phyloP scores from a whole-genome alignment of 192 early-diverging fungal genomes.

The Mortierella alpina region DNA sequence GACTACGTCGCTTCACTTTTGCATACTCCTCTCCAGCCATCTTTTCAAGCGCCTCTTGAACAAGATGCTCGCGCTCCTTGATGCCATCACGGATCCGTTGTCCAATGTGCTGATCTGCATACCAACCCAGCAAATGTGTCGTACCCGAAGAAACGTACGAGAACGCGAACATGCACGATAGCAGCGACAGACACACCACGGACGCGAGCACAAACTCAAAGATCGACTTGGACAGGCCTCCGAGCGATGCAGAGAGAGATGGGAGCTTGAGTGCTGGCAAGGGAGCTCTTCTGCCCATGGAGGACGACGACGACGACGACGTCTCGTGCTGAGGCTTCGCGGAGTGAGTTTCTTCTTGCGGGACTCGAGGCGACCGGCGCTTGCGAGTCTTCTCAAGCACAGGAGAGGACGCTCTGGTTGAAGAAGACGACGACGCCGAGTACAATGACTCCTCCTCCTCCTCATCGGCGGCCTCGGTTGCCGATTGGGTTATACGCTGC shows the following conservation, averaged over 20 bases:
- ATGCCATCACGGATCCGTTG: conserved; percentile 48
- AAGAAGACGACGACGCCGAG: neutral
- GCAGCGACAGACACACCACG: conserved; percentile 27
- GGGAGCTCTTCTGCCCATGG: neutral
- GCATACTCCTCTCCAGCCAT: conserved; percentile 52
- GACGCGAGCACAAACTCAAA: conserved; percentile 31
- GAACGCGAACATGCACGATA: conserved; percentile 37
- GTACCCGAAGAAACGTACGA: conserved; percentile 42
- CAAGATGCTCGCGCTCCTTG: conserved; percentile 38
- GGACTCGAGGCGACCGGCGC: neutral
- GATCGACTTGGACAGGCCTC: conserved; percentile 21
- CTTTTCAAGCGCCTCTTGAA: conserved; percentile 49
- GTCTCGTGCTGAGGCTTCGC: neutral
- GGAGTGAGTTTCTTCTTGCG: neutral
- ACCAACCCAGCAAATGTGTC: conserved; percentile 39
- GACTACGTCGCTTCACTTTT: conserved; percentile 39
- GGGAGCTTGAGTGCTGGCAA: conserved; percentile 33
- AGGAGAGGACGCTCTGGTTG: neutral
- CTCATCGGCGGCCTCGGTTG: neutral
- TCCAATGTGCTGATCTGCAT: conserved; percentile 39
- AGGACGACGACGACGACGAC: neutral
- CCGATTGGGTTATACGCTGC: conserved; percentile 1
- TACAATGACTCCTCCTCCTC: conserved; percentile 6
- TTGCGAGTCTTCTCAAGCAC: conserved; percentile 6
- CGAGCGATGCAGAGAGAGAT: conserved; percentile 15